These are phyloP conservation scores for Carex pumila DNA, from an alignment of 176 grass and related monocot genomes.

Conservation along the genomic window DNA sequence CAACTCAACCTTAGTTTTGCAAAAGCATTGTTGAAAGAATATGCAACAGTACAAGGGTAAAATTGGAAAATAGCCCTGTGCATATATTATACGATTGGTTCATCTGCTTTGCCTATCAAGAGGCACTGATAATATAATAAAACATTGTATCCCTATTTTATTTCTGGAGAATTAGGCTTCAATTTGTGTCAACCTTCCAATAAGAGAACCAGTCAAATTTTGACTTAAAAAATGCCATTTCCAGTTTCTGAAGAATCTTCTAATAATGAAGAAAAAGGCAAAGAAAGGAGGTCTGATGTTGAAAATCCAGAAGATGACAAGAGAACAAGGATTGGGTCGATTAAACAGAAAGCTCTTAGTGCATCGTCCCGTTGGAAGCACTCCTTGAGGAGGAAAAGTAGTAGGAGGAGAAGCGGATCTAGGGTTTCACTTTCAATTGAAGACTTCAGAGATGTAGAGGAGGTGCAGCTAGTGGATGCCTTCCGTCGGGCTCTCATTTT, in stretches of 20 bases:
- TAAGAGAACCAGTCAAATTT: background rate
- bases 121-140: background rate
- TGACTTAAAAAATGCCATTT: background rate
- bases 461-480: constrained; percentile 46
- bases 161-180: background rate
- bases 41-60: background rate
- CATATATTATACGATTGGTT: background rate
- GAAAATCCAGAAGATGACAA: constrained; percentile 51
- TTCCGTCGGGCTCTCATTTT: constrained; percentile 44
- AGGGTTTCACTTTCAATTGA: constrained; percentile 41
- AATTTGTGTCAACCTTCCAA: background rate
- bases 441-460: constrained; percentile 48
- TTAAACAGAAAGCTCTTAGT: constrained; percentile 53
- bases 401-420: constrained; percentile 32
- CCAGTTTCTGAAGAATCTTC: constrained; percentile 43
- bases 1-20: background rate
- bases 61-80: background rate
- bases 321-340: constrained; percentile 39
- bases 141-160: background rate
- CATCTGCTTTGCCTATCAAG: background rate
- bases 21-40: background rate
- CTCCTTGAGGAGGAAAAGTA: constrained; percentile 42
- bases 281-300: constrained; percentile 43
- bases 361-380: constrained; percentile 42
- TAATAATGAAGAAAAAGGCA: constrained; percentile 38